Base-by-base conservation (phyloP, 495 filamentous ascomycete species). In the Penicillium fimorum region DNA sequence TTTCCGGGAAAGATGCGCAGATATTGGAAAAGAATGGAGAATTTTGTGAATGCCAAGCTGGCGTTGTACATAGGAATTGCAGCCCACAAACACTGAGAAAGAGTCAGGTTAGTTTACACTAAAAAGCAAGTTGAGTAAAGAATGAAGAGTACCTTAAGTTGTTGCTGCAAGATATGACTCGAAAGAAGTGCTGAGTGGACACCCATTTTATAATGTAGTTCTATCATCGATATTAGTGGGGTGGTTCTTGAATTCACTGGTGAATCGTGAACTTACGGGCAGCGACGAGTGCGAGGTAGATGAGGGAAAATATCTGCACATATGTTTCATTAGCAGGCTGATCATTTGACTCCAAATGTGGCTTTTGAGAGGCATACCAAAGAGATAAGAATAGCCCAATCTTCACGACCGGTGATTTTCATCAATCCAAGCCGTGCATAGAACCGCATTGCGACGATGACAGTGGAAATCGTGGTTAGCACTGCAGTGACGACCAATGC, bases 11-110 rank as follows among this genome's bases (percentile, higher is more conserved):
- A 81, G 41, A 81, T 74, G 50, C 75, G 72, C 20, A 77, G 67
- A 58, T 80, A 81, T 63, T 77, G 74, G 37, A 79, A 71, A 30
- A 79, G 69, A 48, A 79, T 78, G 50, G 77, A 78, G 56, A 75
- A 68, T 61, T 78, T 79, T 18, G 73, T 76, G 56, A 69, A 71
- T 41, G 55, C 60, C 35, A 75, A 54, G 46, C 72, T 75, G 50
- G 70, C 66, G 33, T 72, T 72, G 58, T 77, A 77, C 48, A 75
- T 63, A n/a, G 73, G 73, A 32, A 76, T 74, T 17, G 71, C 66
- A 11, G 60, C 69, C 71, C 71, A 76, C 27, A 76, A 64, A 25
- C 64, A 64, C 72, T 75, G 37, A 41, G 24, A 18, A 10, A 4
- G 13, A n/a, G 17, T 47, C 13, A 54, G 35, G 3, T 44, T 37